These are phyloP conservation scores for Arachnopeziza araneosa DNA, from an alignment of 2,329 filamentous ascomycete species.

Conservation along the genomic window DNA sequence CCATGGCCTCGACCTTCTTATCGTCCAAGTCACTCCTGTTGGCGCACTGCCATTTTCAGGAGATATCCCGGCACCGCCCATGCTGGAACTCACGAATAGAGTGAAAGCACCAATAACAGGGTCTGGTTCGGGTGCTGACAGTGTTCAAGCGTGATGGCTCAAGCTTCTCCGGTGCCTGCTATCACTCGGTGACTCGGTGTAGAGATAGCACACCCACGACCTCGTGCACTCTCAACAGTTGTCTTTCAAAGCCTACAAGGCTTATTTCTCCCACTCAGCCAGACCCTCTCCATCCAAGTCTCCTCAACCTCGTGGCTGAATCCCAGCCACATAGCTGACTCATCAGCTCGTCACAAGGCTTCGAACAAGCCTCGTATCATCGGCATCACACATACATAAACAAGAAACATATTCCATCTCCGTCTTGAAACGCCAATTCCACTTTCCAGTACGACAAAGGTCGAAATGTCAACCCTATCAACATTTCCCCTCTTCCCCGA, in stretches of 20 bases:
- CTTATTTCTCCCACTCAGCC: background rate
- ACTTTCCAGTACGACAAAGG: background rate
- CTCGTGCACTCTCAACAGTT: background rate
- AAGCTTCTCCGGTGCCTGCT: background rate
- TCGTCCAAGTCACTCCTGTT: too few species aligned
- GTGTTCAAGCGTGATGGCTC: background rate
- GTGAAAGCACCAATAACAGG: background rate
- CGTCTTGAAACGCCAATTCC: background rate
- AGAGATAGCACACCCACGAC: background rate
- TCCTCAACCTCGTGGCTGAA: background rate
- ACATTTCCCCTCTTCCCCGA: constrained; percentile 13
- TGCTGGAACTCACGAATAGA: background rate
- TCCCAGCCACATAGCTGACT: background rate
- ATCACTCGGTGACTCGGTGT: background rate
- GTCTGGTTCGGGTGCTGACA: background rate
- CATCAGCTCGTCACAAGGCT: background rate
- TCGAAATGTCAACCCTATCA: background rate
- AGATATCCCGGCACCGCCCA: too few species aligned
- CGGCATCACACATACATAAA: background rate
- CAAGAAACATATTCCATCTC: background rate
- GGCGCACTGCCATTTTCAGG: too few species aligned
- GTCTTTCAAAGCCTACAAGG: background rate
- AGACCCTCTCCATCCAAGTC: background rate
- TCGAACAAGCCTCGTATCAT: background rate
- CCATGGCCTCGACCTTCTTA: too few species aligned